A percentile compares a stretch with the other conserved stretches of the same genome.
phyloP scores from a whole-genome alignment of 805 yeast species.

The Yueomyces sp. region DNA sequence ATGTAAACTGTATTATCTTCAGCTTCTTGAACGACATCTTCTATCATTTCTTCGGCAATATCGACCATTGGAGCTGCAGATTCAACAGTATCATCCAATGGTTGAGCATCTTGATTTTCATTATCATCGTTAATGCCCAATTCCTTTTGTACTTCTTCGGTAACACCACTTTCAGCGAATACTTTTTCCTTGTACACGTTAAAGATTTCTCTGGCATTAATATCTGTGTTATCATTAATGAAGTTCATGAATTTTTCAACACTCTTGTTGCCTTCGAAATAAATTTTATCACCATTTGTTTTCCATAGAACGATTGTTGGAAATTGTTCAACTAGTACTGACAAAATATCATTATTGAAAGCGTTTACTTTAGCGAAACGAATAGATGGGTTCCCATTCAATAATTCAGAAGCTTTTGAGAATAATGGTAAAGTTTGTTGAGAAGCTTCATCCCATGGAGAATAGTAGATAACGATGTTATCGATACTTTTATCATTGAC shows the following conservation, averaged over 20 bases:
- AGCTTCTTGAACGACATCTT: slow-evolving; percentile 7
- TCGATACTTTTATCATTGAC: slow-evolving; percentile 47
- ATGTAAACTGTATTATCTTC: slow-evolving; percentile 1
- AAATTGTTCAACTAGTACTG: slow-evolving; percentile 71
- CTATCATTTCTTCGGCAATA: background rate
- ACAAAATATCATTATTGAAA: slow-evolving; percentile 70
- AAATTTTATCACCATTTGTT: slow-evolving; percentile 48
- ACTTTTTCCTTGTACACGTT: slow-evolving; percentile 11
- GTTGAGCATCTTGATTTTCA: slow-evolving; percentile 2
- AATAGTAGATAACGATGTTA: slow-evolving; percentile 80
- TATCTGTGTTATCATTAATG: slow-evolving; percentile 53
- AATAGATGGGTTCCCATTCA: slow-evolving; percentile 40
- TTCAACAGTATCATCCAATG: background rate
- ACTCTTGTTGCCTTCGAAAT: slow-evolving; percentile 58
- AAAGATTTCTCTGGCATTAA: slow-evolving; percentile 41
- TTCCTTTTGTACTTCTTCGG: slow-evolving; percentile 8
- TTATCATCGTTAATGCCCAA: background rate
- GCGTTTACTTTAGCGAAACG: slow-evolving; percentile 82
- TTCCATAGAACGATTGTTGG: slow-evolving; percentile 90
- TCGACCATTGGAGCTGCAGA: background rate
- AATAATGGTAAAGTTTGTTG: slow-evolving; percentile 80
- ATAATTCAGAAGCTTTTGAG: slow-evolving; percentile 73
- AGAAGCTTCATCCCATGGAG: slow-evolving; percentile 98
- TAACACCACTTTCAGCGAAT: slow-evolving; percentile 2
- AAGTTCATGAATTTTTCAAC: slow-evolving; percentile 59